Conservation (phyloP, 495 filamentous ascomycete genomes). For the Penicillium coprophilum region DNA sequence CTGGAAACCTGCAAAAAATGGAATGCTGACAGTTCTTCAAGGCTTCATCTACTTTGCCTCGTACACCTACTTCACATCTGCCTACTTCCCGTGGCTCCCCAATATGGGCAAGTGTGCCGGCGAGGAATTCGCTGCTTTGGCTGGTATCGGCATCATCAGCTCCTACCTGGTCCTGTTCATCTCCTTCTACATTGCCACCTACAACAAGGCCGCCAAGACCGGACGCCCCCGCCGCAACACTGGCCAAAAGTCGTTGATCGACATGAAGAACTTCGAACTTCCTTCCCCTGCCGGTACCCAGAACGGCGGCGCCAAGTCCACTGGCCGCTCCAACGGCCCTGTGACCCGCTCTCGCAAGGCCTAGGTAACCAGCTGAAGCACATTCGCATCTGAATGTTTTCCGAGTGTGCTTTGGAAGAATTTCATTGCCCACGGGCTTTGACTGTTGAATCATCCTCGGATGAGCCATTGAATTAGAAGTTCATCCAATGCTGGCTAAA, state of each 20-base stretch:
- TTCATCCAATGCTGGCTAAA: conserved; percentile 18
- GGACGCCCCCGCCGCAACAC: conserved; percentile 52
- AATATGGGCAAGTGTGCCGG: conserved; percentile 84
- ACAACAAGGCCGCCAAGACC: conserved; percentile 79
- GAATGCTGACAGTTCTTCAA: conserved; percentile 29
- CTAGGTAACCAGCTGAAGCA: conserved; percentile 24
- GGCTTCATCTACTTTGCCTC: conserved; percentile 95
- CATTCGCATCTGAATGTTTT: conserved; percentile 2
- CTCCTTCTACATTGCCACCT: conserved; percentile 96
- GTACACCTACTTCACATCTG: conserved; percentile 90
- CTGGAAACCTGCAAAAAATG: not conserved
- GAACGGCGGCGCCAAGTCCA: conserved; percentile 36
- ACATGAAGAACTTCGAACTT: conserved; percentile 55
- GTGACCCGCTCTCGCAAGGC: conserved; percentile 53
- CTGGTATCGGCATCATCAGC: conserved; percentile 86
- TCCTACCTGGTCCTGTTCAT: conserved; percentile 98
- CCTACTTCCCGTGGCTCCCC: conserved; percentile 85
- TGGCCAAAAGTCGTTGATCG: conserved; percentile 51
- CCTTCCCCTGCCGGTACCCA: conserved; percentile 32
- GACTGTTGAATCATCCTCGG: conserved; percentile 5
- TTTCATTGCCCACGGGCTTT: not conserved
- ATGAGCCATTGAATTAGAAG: conserved; percentile 14
- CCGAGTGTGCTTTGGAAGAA: conserved; percentile 3
- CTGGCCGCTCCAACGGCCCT: conserved; percentile 45
- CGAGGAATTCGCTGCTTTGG: conserved; percentile 95